phyloP scores from a whole-genome alignment of 2,329 filamentous ascomycete genomes.

The Myriosclerotinia scirpicola region DNA sequence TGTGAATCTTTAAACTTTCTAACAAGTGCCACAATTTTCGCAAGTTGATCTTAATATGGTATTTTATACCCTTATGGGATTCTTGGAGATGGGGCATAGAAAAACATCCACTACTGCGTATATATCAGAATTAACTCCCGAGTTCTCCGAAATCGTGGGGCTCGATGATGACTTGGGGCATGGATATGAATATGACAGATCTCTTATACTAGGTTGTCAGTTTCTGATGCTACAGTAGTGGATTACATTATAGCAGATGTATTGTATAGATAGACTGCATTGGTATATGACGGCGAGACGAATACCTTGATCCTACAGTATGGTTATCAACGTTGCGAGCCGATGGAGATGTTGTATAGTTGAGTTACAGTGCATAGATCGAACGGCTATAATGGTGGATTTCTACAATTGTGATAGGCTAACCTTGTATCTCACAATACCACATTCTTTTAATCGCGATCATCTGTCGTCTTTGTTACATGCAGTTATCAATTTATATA shows the following conservation, averaged over 20 bases:
- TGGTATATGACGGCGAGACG: background rate
- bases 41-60: slow-evolving; percentile 5
- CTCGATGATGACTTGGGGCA: slow-evolving; percentile 1
- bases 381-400: background rate
- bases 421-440: background rate
- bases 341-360: background rate
- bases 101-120: slow-evolving; percentile 3
- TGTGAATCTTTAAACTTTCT: slow-evolving; percentile 11
- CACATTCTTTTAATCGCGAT: slow-evolving; percentile 13
- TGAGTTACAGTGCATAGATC: slow-evolving; percentile 4
- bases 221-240: no score
- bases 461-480: slow-evolving; percentile 22
- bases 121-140: background rate
- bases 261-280: background rate
- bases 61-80: slow-evolving; percentile 4
- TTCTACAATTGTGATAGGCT: background rate
- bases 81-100: background rate
- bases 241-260: no score
- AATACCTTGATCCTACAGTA: background rate
- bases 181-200: slow-evolving; percentile 4
- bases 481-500: slow-evolving; percentile 18
- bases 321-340: background rate
- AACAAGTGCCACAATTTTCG: slow-evolving; percentile 2
- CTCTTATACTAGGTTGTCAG: no score
- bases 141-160: slow-evolving; percentile 9